Evolutionary conservation across 2,329 filamentous ascomycete genomes (phyloP).

Genomic region (Rhexocercosporidium sp.): DNA sequence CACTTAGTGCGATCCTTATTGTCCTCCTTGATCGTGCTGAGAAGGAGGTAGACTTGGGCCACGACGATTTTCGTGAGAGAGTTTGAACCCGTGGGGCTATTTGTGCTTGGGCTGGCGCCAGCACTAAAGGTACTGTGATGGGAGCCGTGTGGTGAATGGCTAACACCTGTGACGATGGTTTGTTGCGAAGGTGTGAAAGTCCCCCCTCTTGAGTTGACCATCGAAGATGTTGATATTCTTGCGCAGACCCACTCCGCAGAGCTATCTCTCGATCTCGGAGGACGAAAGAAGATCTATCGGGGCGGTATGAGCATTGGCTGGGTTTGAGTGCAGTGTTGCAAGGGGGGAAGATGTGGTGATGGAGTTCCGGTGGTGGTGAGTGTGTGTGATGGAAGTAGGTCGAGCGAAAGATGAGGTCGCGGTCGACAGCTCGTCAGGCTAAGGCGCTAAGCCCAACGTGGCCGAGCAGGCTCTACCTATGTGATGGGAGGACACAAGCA

Average conservation of each 20-base stretch:
- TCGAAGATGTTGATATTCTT: slow-evolving; percentile 43
- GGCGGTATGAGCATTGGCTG: slow-evolving; percentile 38
- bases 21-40: slow-evolving; percentile 87
- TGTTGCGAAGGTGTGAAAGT: slow-evolving; percentile 45
- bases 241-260: slow-evolving; percentile 43
- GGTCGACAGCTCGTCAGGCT: not conserved
- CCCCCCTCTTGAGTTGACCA: slow-evolving; percentile 45
- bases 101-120: slow-evolving; percentile 43
- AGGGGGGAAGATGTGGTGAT: slow-evolving; percentile 15
- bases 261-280: slow-evolving; percentile 42
- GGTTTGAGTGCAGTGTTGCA: not conserved
- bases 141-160: slow-evolving; percentile 47
- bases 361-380: slow-evolving; percentile 4
- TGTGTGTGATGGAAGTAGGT: not conserved
- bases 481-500: not conserved
- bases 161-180: slow-evolving; percentile 43
- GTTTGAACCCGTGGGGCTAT: slow-evolving; percentile 53
- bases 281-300: slow-evolving; percentile 43
- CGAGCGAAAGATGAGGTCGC: slow-evolving; percentile 8
- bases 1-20: slow-evolving; percentile 91
- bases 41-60: slow-evolving; percentile 91
- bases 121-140: slow-evolving; percentile 52
- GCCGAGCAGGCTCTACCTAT: not conserved
- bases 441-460: slow-evolving; percentile 9
- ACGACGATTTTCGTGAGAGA: slow-evolving; percentile 91